phyloP scores from a whole-genome alignment of 192 early-diverging fungal species.

The Backusella circina region DNA sequence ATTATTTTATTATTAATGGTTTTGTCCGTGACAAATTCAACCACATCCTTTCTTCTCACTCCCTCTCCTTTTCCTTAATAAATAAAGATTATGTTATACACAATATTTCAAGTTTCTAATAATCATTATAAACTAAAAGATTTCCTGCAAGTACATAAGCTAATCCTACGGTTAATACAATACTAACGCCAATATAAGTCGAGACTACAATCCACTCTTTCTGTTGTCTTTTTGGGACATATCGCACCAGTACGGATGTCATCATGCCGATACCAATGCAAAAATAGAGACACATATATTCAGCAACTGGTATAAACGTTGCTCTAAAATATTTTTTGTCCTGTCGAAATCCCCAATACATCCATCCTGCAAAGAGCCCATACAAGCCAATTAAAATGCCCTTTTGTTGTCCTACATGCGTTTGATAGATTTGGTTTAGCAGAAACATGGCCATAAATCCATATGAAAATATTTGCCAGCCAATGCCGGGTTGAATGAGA shows the following conservation, averaged over 20 bases:
- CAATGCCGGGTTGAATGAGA: conserved; percentile 25
- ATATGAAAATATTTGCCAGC: conserved; percentile 30
- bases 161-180: conserved; percentile 4
- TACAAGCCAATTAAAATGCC: not conserved
- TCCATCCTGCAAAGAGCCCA: not conserved
- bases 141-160: conserved; percentile 12
- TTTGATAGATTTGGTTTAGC: conserved; percentile 25
- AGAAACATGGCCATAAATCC: conserved; percentile 28
- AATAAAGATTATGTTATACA: not conserved
- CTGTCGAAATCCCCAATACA: conserved; percentile 10
- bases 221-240: not conserved
- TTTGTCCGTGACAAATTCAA: not conserved
- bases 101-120: not conserved
- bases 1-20: conserved; percentile 1
- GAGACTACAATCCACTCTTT: not conserved
- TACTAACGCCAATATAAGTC: not conserved
- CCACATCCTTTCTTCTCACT: not conserved
- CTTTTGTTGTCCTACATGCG: not conserved
- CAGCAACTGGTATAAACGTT: conserved; percentile 22
- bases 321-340: conserved; percentile 19
- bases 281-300: conserved; percentile 8
- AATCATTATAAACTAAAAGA: conserved; percentile 24
- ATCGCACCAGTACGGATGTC: not conserved
- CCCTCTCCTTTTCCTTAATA: not conserved
- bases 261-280: not conserved